phyloP scores from a whole-genome alignment of 148 eudicot species.

The Rheum nobile region DNA sequence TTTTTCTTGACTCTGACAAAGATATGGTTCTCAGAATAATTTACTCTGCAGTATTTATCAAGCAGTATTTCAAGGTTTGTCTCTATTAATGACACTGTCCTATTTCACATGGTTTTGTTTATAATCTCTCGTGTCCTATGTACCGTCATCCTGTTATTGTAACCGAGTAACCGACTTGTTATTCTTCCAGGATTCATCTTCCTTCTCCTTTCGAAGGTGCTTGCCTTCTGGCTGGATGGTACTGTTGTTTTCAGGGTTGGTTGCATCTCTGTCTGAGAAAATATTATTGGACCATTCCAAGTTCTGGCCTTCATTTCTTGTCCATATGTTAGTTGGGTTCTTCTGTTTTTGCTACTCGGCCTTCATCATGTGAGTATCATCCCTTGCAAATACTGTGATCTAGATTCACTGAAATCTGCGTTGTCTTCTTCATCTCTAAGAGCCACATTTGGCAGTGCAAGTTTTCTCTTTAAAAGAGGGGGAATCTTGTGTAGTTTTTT shows the following conservation, averaged over 20 bases:
- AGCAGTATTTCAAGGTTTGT: constrained; percentile 71
- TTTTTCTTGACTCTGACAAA: constrained; percentile 42
- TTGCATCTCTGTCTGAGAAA: constrained; percentile 63
- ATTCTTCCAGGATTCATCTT: constrained; percentile 51
- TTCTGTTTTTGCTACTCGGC: constrained; percentile 61
- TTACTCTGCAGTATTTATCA: constrained; percentile 81
- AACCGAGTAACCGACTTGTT: neutral
- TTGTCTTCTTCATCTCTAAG: neutral
- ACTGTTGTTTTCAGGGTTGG: constrained; percentile 44
- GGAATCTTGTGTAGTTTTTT: neutral
- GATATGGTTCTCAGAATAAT: constrained; percentile 80
- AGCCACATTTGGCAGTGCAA: neutral
- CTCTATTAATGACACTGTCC: neutral
- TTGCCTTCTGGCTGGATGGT: constrained; percentile 80
- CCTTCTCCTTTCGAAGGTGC: constrained; percentile 69
- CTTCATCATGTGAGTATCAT: constrained; percentile 51
- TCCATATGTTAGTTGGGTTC: constrained; percentile 68
- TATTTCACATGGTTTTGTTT: neutral
- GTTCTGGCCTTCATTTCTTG: constrained; percentile 57
- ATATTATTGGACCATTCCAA: constrained; percentile 52
- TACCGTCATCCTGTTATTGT: neutral
- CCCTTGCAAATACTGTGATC: neutral
- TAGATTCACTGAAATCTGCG: neutral
- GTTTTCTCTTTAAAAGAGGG: neutral
- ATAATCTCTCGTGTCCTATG: neutral